Conservation (phyloP, 441 rosid genomes). For the Syzygium syzygioides region DNA sequence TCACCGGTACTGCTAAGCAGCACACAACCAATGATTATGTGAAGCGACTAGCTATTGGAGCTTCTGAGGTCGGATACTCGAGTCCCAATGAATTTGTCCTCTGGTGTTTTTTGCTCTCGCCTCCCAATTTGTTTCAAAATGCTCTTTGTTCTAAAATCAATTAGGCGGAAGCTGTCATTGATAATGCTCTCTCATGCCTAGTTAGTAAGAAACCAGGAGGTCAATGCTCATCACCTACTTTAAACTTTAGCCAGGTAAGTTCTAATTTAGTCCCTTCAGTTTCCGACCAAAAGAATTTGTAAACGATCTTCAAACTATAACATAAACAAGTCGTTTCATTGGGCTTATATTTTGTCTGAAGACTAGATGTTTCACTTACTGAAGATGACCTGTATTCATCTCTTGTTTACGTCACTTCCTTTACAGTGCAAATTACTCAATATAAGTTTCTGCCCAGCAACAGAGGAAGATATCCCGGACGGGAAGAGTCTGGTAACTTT, state of each 20-base stretch:
- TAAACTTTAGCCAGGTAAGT: slow-evolving; percentile 39
- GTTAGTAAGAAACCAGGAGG: slow-evolving; percentile 26
- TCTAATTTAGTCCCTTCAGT: neutral
- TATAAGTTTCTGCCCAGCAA: slow-evolving; percentile 78
- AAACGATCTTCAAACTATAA: neutral
- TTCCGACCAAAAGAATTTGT: neutral
- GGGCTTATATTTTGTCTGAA: neutral
- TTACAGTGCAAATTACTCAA: slow-evolving; percentile 72
- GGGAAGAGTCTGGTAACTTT: slow-evolving; percentile 65
- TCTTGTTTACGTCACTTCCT: neutral
- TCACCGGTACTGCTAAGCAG: slow-evolving; percentile 81
- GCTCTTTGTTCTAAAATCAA: neutral
- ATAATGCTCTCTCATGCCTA: slow-evolving; percentile 60
- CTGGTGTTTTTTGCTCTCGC: neutral
- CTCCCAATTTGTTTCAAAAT: neutral
- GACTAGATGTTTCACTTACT: neutral
- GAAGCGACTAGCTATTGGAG: slow-evolving; percentile 64
- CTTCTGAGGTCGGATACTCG: slow-evolving; percentile 47
- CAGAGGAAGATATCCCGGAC: slow-evolving; percentile 46
- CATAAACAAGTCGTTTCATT: neutral
- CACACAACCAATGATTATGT: slow-evolving; percentile 79
- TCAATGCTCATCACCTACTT: slow-evolving; percentile 27
- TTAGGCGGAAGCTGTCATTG: slow-evolving; percentile 61
- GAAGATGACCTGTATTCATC: neutral
- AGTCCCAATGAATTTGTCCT: slow-evolving; percentile 1